phyloP scores from a whole-genome alignment of 2,329 filamentous ascomycete species.

The Cytospora mali region DNA sequence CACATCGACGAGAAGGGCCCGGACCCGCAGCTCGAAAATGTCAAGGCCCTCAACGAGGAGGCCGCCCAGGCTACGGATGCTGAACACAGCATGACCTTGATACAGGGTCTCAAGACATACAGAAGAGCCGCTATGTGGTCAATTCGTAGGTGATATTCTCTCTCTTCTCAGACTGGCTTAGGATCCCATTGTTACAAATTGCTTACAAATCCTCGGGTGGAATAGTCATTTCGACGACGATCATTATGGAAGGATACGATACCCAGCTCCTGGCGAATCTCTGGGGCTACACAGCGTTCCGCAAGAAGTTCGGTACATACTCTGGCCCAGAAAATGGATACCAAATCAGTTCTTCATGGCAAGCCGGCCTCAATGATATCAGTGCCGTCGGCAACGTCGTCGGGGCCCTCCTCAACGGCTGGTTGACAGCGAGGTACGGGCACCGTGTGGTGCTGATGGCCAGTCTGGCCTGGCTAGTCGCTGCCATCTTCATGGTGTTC shows the following conservation, averaged over 20 bases:
- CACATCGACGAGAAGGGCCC: constrained; percentile 34
- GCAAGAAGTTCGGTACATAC: constrained; percentile 44
- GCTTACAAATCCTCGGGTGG: neutral
- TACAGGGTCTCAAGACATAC: constrained; percentile 44
- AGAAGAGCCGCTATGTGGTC: constrained; percentile 46
- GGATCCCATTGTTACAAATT: neutral
- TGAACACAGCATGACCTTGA: constrained; percentile 42
- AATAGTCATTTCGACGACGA: constrained; percentile 46
- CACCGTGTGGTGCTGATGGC: constrained; percentile 48
- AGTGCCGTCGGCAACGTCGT: constrained; percentile 41
- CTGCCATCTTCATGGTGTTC: constrained; percentile 52
- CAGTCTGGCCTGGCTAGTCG: constrained; percentile 44
- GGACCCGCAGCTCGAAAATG: constrained; percentile 35
- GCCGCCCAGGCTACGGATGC: constrained; percentile 41
- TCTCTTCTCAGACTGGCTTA: neutral
- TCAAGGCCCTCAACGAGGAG: constrained; percentile 42
- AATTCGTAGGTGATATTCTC: constrained; percentile 36
- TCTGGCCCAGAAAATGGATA: constrained; percentile 41
- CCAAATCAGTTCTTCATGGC: constrained; percentile 55
- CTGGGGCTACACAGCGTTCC: constrained; percentile 46
- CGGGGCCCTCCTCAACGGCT: constrained; percentile 47
- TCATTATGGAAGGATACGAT: constrained; percentile 57
- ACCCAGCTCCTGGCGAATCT: constrained; percentile 50
- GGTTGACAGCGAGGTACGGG: constrained; percentile 45
- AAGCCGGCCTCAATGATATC: constrained; percentile 48